Evolutionary conservation across 1,284 basidiomycete genomes (phyloP).

Genomic region (Trametes pubescens): DNA sequence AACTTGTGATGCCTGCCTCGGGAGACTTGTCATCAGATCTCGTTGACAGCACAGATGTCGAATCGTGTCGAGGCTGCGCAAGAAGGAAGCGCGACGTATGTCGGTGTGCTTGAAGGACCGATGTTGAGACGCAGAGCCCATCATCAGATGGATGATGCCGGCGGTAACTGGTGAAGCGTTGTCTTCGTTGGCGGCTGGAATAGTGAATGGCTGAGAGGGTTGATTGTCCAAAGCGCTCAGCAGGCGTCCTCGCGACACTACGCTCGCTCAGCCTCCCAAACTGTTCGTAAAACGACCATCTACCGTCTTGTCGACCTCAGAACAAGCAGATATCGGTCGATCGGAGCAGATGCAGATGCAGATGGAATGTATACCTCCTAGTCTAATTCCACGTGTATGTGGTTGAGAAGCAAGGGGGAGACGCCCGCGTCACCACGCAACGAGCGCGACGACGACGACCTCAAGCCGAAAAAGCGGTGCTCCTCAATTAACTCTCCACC

Average conservation of each 20-base stretch:
- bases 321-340: background rate
- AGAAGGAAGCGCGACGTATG: background rate
- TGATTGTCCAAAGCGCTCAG: background rate
- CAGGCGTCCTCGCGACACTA: background rate
- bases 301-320: background rate
- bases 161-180: background rate
- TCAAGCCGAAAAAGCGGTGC: slow-evolving; percentile 8
- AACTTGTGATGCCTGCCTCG: background rate
- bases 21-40: background rate
- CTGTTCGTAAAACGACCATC: background rate
- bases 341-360: background rate
- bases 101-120: slow-evolving; percentile 1
- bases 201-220: background rate
- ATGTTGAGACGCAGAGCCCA: background rate
- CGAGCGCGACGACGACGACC: background rate
- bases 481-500: slow-evolving; percentile 8
- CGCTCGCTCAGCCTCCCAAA: background rate
- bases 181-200: background rate
- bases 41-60: background rate
- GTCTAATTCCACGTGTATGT: slow-evolving; percentile 10
- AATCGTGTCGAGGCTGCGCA: background rate
- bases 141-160: slow-evolving; percentile 2
- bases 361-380: slow-evolving; percentile 1
- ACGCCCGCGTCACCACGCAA: background rate
- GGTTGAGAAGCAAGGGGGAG: background rate